These are phyloP conservation scores for Trichoderma lentiforme DNA, from an alignment of 2,329 filamentous ascomycete genomes.

Conservation along the genomic window DNA sequence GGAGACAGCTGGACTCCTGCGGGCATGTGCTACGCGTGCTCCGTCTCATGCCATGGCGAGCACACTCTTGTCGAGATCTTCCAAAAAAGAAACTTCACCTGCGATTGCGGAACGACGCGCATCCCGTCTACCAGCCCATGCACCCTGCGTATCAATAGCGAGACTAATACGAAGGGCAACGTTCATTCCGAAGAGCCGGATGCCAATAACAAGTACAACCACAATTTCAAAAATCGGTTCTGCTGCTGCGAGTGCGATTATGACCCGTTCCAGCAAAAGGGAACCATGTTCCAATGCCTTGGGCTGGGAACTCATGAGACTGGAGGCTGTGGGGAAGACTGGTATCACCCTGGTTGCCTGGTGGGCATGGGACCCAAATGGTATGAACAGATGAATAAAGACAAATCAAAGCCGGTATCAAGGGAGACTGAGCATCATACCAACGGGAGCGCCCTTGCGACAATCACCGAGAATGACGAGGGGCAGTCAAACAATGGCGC, in stretches of 20 bases:
- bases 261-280: constrained; percentile 82
- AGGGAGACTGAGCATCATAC: constrained; percentile 4
- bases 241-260: constrained; percentile 88
- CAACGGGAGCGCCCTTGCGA: constrained; percentile 36
- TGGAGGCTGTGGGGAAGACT: constrained; percentile 93
- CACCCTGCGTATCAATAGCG: constrained; percentile 66
- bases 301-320: constrained; percentile 76
- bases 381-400: constrained; percentile 54
- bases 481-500: constrained; percentile 24
- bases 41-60: constrained; percentile 93
- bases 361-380: constrained; percentile 75
- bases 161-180: constrained; percentile 70
- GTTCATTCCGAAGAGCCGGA: constrained; percentile 74
- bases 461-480: constrained; percentile 51
- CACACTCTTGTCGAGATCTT: constrained; percentile 95
- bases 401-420: constrained; percentile 30
- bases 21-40: constrained; percentile 94
- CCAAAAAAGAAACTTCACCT: constrained; percentile 90
- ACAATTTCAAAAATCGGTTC: constrained; percentile 91
- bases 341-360: constrained; percentile 94
- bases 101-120: constrained; percentile 89
- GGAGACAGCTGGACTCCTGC: constrained; percentile 57
- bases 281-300: constrained; percentile 97
- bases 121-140: constrained; percentile 70
- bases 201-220: constrained; percentile 81